Conservation (phyloP, 129 eudicot species). For the Smallanthus sonchifolius region DNA sequence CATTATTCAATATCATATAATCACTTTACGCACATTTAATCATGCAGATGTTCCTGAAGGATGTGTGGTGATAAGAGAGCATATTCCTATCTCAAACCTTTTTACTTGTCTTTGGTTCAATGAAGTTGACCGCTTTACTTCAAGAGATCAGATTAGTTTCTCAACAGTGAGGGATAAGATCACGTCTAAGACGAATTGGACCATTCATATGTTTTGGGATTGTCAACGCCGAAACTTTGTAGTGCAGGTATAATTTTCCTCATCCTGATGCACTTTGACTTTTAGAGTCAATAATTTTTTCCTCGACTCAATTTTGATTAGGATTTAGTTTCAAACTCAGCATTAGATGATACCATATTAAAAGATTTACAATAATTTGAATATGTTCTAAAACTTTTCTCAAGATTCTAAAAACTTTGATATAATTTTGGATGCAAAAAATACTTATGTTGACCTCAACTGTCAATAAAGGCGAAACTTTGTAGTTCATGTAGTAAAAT, state of each 20-base stretch:
- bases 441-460: conserved; percentile 1
- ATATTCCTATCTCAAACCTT: conserved; percentile 78
- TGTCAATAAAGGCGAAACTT: conserved; percentile 56
- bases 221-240: conserved; percentile 80
- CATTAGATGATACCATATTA: neutral
- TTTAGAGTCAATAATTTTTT: neutral
- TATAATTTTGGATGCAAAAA: neutral
- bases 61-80: conserved; percentile 82
- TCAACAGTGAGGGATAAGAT: conserved; percentile 86
- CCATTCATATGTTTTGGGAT: conserved; percentile 81
- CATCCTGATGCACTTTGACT: neutral
- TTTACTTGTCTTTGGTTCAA: conserved; percentile 89
- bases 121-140: conserved; percentile 93
- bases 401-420: neutral
- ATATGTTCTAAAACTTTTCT: neutral
- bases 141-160: conserved; percentile 92
- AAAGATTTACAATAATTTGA: neutral
- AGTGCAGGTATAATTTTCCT: conserved; percentile 49
- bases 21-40: neutral
- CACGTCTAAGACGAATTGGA: conserved; percentile 60
- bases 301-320: neutral
- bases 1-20: neutral
- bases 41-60: conserved; percentile 94
- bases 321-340: neutral
- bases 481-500: conserved; percentile 63